These are phyloP conservation scores for Thielaviopsis ethacetica DNA, from an alignment of 2,329 filamentous ascomycete genomes.

Conservation along the genomic window DNA sequence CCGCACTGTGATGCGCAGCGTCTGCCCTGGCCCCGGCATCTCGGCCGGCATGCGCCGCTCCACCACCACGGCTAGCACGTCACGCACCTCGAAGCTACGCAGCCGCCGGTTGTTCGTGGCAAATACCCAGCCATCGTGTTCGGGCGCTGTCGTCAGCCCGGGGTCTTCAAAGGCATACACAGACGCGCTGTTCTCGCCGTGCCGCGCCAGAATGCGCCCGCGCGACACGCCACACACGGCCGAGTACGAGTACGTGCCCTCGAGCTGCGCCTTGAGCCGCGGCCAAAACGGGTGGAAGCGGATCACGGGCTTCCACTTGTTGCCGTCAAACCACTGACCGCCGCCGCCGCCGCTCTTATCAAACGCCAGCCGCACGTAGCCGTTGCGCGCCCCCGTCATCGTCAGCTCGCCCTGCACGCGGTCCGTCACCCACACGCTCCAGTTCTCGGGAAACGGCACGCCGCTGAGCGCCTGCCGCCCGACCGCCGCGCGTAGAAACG, in stretches of 20 bases:
- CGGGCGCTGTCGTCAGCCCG: background rate
- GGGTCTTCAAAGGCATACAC: constrained; percentile 12
- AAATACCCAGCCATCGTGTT: constrained; percentile 10
- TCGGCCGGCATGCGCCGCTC: background rate
- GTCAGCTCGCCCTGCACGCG: background rate
- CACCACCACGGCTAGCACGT: background rate
- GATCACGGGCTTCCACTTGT: constrained; percentile 5
- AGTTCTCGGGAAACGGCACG: background rate
- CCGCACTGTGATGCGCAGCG: background rate
- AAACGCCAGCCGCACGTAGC: background rate
- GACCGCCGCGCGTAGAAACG: constrained; percentile 3
- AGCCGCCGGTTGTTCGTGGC: constrained; percentile 9
- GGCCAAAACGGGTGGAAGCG: constrained; percentile 4
- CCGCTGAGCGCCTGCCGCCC: background rate
- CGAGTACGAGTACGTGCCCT: constrained; percentile 5
- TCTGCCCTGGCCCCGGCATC: background rate
- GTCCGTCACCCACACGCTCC: constrained; percentile 6
- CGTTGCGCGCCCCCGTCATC: constrained; percentile 1
- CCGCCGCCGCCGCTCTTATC: background rate
- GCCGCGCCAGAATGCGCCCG: constrained; percentile 2
- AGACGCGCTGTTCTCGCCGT: background rate
- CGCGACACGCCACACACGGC: constrained; percentile 9
- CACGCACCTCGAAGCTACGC: constrained; percentile 7
- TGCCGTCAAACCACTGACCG: background rate
- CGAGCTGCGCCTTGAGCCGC: background rate